Base-by-base conservation (phyloP, 2,329 filamentous ascomycete species). In the Cryphonectria carpinicola region DNA sequence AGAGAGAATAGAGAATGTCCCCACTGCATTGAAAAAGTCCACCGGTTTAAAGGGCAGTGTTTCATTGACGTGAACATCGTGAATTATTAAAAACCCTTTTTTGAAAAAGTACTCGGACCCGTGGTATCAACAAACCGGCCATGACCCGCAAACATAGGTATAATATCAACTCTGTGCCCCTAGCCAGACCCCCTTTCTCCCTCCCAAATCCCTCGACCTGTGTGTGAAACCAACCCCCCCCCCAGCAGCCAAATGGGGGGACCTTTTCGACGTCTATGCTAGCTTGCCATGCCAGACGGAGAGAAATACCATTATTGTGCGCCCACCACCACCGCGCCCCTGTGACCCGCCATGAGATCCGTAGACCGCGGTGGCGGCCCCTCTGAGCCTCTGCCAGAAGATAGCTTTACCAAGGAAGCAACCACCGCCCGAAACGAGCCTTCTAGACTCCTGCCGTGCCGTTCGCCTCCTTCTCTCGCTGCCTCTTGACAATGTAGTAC, bases 401-500 rank as follows among this genome's bases (percentile, higher is more conserved):
- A n/a, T 14, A n/a, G 8, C n/a, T 6, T 22, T 22, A 28, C 28
- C 46, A 41, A 60, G 11, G 49, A n/a, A 37, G 35, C 35, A 65
- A 46, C 56, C 56, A 67, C 19, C 65, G 22, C 5, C 46, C 28
- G 37, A 52, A 68, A 56, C 56, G 66, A 37, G 56, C 35, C 14
- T 60, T 58, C 71, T 72, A 72, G 32, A 66, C 71, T 67, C 28
- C 46, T 11, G 58, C 32, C 32, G 58, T 41, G 22, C 65, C 52
- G 17, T 39, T 68, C 2, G 37, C 65, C 32, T 70, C 74, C 35
- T 41, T 41, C 80, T 91, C 89, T 67, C 88, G 82, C 80, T 91
- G 89, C 78, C 86, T 85, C 84, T 91, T 91, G 56, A 92, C 92
- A 76, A 94, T 91, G 79, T 94, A 95, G 78, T 95, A 95, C 13